These are phyloP conservation scores for Myxozyma lipomycoides DNA, from an alignment of 805 yeast species.

Conservation along the genomic window DNA sequence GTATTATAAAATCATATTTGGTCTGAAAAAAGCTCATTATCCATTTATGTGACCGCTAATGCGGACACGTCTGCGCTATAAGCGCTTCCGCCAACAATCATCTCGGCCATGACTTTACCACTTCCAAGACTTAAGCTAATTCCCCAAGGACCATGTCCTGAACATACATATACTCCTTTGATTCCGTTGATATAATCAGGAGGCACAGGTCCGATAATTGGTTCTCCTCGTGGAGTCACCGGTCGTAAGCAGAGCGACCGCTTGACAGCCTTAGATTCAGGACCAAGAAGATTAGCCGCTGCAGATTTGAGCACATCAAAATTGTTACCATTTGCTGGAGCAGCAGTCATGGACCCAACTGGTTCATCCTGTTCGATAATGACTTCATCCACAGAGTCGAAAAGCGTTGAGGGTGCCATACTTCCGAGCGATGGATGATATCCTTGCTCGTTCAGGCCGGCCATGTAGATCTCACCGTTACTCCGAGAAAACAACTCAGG, in stretches of 20 bases:
- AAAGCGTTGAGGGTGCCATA: slow-evolving; percentile 14
- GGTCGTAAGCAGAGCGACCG: slow-evolving; percentile 27
- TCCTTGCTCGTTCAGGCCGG: slow-evolving; percentile 28
- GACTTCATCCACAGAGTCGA: background rate
- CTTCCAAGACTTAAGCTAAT: slow-evolving; percentile 85
- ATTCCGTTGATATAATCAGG: slow-evolving; percentile 13
- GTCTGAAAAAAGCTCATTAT: too few relatives aligned
- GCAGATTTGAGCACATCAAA: slow-evolving; percentile 11
- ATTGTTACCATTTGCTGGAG: background rate
- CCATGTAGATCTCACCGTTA: slow-evolving; percentile 28
- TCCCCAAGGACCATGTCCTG: slow-evolving; percentile 95
- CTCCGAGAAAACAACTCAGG: slow-evolving; percentile 29
- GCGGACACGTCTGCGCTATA: slow-evolving; percentile 23
- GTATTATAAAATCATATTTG: background rate
- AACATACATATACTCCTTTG: slow-evolving; percentile 20
- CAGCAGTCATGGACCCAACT: background rate
- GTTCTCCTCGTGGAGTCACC: slow-evolving; percentile 27
- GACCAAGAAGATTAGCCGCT: slow-evolving; percentile 23
- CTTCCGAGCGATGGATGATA: slow-evolving; percentile 13
- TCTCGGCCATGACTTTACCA: slow-evolving; percentile 73
- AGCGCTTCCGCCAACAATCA: slow-evolving; percentile 58
- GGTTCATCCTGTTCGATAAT: background rate
- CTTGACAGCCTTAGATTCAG: slow-evolving; percentile 15
- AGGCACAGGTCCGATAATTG: slow-evolving; percentile 26
- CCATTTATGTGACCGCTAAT: background rate